phyloP scores from a whole-genome alignment of 306 rosid species.

The Ormosia emarginata region DNA sequence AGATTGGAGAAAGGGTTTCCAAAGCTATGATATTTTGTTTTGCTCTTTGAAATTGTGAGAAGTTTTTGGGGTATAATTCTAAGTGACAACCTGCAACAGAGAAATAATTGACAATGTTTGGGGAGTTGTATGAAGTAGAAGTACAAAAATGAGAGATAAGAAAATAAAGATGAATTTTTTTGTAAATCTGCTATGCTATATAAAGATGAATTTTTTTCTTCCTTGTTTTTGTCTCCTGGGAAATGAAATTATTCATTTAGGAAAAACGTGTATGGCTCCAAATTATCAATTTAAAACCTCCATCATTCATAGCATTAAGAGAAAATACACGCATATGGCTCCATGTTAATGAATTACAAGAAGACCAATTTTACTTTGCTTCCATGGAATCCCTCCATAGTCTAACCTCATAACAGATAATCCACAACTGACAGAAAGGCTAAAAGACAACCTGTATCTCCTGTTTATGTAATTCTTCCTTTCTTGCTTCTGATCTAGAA shows the following conservation, averaged over 20 bases:
- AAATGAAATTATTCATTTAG: conserved; percentile 11
- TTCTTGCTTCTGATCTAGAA: too few relatives aligned
- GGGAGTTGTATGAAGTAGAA: conserved; percentile 66
- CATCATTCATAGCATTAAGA: too few relatives aligned
- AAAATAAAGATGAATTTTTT: conserved; percentile 61
- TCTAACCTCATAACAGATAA: too few relatives aligned
- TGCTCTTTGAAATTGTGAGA: conserved; percentile 19
- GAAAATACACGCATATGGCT: too few relatives aligned
- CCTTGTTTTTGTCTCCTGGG: neutral
- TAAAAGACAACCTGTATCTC: too few relatives aligned
- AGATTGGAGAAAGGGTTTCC: conserved; percentile 27
- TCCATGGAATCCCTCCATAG: too few relatives aligned
- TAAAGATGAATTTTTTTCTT: neutral
- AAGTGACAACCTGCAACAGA: conserved; percentile 31
- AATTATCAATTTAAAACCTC: too few relatives aligned
- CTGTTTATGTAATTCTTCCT: too few relatives aligned
- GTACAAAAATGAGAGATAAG: conserved; percentile 79
- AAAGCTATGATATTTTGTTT: conserved; percentile 7
- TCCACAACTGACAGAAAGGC: too few relatives aligned
- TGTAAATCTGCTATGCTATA: conserved; percentile 19
- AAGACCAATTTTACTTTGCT: too few relatives aligned
- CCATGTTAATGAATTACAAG: too few relatives aligned
- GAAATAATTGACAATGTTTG: conserved; percentile 17
- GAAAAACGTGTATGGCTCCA: too few relatives aligned
- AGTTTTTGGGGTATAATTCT: conserved; percentile 29